phyloP scores from a whole-genome alignment of 2,329 filamentous ascomycete genomes.

The Aspergillaceae sp. region DNA sequence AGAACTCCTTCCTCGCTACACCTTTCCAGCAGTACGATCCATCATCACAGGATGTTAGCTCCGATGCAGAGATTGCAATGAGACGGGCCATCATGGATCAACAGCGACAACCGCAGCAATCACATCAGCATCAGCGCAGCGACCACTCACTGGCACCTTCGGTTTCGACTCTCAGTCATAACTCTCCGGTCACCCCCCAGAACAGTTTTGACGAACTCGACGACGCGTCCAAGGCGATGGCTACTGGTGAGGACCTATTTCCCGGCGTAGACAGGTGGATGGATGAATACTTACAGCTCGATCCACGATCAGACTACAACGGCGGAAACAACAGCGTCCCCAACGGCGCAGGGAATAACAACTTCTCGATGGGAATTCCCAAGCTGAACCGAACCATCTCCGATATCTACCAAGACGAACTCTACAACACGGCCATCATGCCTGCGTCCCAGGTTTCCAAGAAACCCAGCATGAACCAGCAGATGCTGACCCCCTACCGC shows the following conservation, averaged over 20 bases:
- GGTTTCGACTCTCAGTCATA: slow-evolving; percentile 52
- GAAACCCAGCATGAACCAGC: slow-evolving; percentile 23
- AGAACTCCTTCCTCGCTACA: slow-evolving; percentile 41
- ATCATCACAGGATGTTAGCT: slow-evolving; percentile 33
- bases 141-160: slow-evolving; percentile 48
- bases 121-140: slow-evolving; percentile 33
- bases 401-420: slow-evolving; percentile 73
- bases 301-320: slow-evolving; percentile 48
- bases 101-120: slow-evolving; percentile 23
- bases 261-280: slow-evolving; percentile 40
- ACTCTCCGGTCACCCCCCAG: slow-evolving; percentile 55
- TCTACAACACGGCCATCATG: slow-evolving; percentile 55
- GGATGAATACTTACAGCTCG: slow-evolving; percentile 60
- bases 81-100: slow-evolving; percentile 49
- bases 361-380: slow-evolving; percentile 45
- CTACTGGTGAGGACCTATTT: slow-evolving; percentile 47
- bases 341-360: slow-evolving; percentile 12
- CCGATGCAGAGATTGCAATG: slow-evolving; percentile 51
- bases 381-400: slow-evolving; percentile 82
- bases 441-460: slow-evolving; percentile 29
- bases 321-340: slow-evolving; percentile 22
- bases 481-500: slow-evolving; percentile 44
- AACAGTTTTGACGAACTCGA: slow-evolving; percentile 47
- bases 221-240: slow-evolving; percentile 41
- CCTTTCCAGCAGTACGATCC: slow-evolving; percentile 41